A percentile compares a stretch with the other conserved stretches of the same genome.
Evolutionary conservation across 768 basidiomycete genomes (phyloP).

Genomic region (Pleurotus salmoneostramineus): DNA sequence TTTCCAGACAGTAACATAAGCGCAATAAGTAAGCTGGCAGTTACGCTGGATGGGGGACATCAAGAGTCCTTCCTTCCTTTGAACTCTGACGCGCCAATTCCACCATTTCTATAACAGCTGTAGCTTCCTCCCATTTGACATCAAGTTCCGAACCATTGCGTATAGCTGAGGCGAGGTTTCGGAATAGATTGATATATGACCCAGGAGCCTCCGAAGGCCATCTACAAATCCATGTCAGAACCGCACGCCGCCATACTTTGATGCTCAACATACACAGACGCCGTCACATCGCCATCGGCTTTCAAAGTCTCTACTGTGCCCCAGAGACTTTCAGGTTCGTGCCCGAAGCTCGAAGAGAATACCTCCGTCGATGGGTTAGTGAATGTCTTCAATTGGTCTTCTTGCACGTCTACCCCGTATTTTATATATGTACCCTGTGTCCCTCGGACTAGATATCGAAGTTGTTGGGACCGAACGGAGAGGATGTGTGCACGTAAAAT

Average conservation of each 20-base stretch:
- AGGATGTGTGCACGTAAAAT: slow-evolving; percentile 68
- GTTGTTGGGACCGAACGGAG: slow-evolving; percentile 60
- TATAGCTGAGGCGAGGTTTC: slow-evolving; percentile 62
- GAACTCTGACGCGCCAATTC: slow-evolving; percentile 70
- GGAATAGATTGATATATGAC: slow-evolving; percentile 57
- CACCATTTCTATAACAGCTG: slow-evolving; percentile 69
- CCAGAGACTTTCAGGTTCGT: slow-evolving; percentile 60
- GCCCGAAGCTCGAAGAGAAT: slow-evolving; percentile 42
- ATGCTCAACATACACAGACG: slow-evolving; percentile 27
- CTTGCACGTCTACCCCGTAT: slow-evolving; percentile 75
- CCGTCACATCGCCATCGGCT: slow-evolving; percentile 37
- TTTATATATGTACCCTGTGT: slow-evolving; percentile 71
- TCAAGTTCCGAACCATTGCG: slow-evolving; percentile 45
- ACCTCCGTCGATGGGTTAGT: slow-evolving; percentile 41
- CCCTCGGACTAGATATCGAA: slow-evolving; percentile 71
- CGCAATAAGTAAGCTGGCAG: neutral
- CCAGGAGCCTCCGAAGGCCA: slow-evolving; percentile 64
- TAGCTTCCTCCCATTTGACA: slow-evolving; percentile 75
- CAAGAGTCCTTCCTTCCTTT: slow-evolving; percentile 45
- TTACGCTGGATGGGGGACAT: slow-evolving; percentile 19
- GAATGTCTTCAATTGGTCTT: slow-evolving; percentile 66
- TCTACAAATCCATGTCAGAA: slow-evolving; percentile 25
- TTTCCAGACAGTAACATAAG: neutral
- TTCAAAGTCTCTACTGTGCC: slow-evolving; percentile 57
- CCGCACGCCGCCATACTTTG: neutral